Evolutionary conservation across 1,284 basidiomycete genomes (phyloP), one percentile per base, ranked within the genome.

Genomic region (Agroathelia rolfsii): DNA sequence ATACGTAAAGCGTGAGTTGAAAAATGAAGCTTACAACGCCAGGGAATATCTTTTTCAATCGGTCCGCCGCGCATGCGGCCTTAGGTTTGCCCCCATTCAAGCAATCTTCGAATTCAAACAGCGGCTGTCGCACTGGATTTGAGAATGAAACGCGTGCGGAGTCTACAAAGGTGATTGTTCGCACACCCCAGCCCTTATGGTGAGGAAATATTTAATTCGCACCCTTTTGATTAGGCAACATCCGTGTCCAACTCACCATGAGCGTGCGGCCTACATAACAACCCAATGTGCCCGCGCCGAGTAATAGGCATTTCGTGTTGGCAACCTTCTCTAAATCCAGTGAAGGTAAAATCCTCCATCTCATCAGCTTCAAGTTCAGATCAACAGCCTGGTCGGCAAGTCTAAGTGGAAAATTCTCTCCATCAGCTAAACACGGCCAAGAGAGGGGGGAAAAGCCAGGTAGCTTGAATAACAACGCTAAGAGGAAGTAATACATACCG

Each of bases 291-390:
- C 95, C 94, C 0, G 94, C 92, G 3, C 94, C 95, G 0, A 98
- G 74, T 2, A 97, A 61, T 1, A 98, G 62, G 52, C 88, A 95
- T 31, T 65, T 73, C 0, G 89, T 90, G 0, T 55, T 52, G 2
- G 87, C 76, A 16, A 99, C 72, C 55, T 79, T 86, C 32, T 95
- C 92, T 5, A 98, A 68, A 42, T 97, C 72, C 28, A 99, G 74
- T 1, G 74, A 63, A 2, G 95, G 94, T 28, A 98, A 65, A 42
- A 98, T 92, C 6, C 94, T 72, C 94, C 94, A 98, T 18, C 90
- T 73, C 94, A 99, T 97, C 15, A 99, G 71, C 55, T 97, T 97
- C 33, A 98, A 64, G 51, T 98, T 98, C 20, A 99, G 66, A 55
- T 96, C 92, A 7, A 97, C 89, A 0, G 95, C 95, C 56, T 97